A percentile compares a stretch with the other conserved stretches of the same genome.
phyloP scores from a whole-genome alignment of 2,329 filamentous ascomycete genomes.

The Penicillium sclerotiorum region DNA sequence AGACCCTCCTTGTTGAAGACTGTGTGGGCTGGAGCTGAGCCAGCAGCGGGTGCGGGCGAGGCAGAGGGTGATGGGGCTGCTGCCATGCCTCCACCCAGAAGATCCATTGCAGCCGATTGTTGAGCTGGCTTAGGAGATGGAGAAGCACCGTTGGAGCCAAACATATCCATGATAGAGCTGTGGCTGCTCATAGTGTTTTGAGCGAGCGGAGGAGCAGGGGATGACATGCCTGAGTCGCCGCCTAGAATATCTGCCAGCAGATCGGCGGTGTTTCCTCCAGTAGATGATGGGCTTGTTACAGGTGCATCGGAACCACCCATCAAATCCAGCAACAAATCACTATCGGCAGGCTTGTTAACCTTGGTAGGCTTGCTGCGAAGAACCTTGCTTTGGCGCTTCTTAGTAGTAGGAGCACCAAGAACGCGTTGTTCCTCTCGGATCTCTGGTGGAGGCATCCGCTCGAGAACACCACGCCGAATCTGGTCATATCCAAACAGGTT shows the following conservation, averaged over 20 bases:
- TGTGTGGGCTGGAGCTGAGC: constrained; percentile 57
- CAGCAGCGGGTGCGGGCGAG: constrained; percentile 54
- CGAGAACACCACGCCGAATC: constrained; percentile 84
- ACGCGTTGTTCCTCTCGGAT: constrained; percentile 95
- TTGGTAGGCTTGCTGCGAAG: constrained; percentile 74
- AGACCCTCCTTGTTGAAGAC: constrained; percentile 89
- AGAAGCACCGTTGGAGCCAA: constrained; percentile 56
- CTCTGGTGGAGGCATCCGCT: constrained; percentile 97
- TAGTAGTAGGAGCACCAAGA: constrained; percentile 75
- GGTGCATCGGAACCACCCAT: constrained; percentile 81
- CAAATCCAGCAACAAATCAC: constrained; percentile 87
- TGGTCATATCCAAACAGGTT: constrained; percentile 92
- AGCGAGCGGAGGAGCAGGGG: constrained; percentile 58
- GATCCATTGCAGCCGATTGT: constrained; percentile 40
- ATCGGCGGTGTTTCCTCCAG: constrained; percentile 75
- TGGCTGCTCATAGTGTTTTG: constrained; percentile 57
- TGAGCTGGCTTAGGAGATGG: constrained; percentile 53
- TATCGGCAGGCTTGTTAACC: constrained; percentile 79
- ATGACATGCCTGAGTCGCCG: constrained; percentile 61
- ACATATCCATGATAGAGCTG: constrained; percentile 88
- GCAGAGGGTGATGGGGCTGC: constrained; percentile 42
- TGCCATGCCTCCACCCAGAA: constrained; percentile 47
- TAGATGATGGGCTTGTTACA: constrained; percentile 56
- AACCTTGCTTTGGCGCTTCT: constrained; percentile 64
- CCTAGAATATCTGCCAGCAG: constrained; percentile 90